Evolutionary conservation across 352 stramenopile species (phyloP), one percentile per base, ranked within the genome.

Genomic region (Globisporangium radiosum): DNA sequence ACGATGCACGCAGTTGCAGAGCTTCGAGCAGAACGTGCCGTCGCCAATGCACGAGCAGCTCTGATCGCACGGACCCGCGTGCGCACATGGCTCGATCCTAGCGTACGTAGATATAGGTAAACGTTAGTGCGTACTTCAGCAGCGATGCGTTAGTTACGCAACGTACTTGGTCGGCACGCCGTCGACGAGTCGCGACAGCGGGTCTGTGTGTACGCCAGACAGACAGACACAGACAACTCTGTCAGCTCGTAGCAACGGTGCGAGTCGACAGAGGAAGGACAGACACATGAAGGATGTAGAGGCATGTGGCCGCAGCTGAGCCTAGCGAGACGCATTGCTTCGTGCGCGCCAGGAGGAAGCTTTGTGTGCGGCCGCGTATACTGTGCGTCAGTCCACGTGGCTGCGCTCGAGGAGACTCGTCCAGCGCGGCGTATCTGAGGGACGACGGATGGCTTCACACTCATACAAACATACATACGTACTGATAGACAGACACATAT

Each of bases 21-120:
- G 75, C 69, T 97, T 97, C 9, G 89, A 96, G 69, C 95, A 98
- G 58, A 97, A 96, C 9, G 88, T 78, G 13, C 76, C 80, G 53
- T 92, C 81, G 56, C 89, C 62, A 7, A 96, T 70, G 68, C 95
- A 98, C 10, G 73, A 84, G 57, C 95, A 98, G 51, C 82, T 69
- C 25, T 88, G 71, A 5, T 84, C 84, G 71, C 95, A 98, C 2
- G 85, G 76, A 33, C 82, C 95, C 0, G 66, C 42, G 63, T 98
- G 94, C 19, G 84, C 75, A 59, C 92, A 98, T 13, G 87, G 82
- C 47, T 86, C 72, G 66, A 96, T 97, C 38, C 81, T 74, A 50
- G 65, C 7, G 13, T 37, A 10, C 42, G 5, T 57, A 3, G 15
- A 49, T 14, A 49, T 48, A 4, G 48, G 25, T 33, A 3, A 33